Evolutionary conservation across 2,329 filamentous ascomycete species (phyloP), one percentile per base, ranked within the genome.

Genomic region (Alternaria sp.): DNA sequence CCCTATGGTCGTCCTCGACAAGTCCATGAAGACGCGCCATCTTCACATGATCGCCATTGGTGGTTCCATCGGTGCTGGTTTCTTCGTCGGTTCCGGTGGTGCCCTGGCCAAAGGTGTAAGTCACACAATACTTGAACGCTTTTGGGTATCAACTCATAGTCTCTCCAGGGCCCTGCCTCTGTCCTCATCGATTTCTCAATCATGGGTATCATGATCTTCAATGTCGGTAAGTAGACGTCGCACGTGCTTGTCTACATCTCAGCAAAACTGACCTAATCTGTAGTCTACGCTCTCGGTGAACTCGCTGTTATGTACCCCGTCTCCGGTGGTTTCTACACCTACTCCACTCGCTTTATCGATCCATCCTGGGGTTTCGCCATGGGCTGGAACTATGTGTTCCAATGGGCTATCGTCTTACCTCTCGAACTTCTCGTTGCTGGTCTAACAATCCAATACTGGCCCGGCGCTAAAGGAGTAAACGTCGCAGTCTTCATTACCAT

Each of bases 41-140:
- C 75, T 87, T 65, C 83, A 87, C 76, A 86, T 87, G 85, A 87
- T 87, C 74, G 83, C 84, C 68, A 86, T 87, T 40, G 84, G 84
- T 70, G 85, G 85, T 58, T 85, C 84, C 31, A 87, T 87, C 55
- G 85, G 85, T 73, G 85, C 85, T 72, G 85, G 85, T 78, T 86
- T 87, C 79, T 87, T 87, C 73, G 85, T 87, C 70, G 84, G 85
- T 67, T 86, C 84, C 34, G 85, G 85, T 65, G 71, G 77, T 65
- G 85, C 85, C 45, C 76, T 87, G n/a, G 70, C 70, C 61, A 80
- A 77, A 56, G 85, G 85, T 77, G 82, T 81, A 77, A 72, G 80
- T 77, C 40, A 17, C 26, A 24, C 26, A 29, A 1, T 3, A 14
- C 9, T 8, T 21, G 3, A 31, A 28, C 6, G 17, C 14, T 6